Conservation (phyloP, 2,329 filamentous ascomycete species). For the Aspergillus fructus region DNA sequence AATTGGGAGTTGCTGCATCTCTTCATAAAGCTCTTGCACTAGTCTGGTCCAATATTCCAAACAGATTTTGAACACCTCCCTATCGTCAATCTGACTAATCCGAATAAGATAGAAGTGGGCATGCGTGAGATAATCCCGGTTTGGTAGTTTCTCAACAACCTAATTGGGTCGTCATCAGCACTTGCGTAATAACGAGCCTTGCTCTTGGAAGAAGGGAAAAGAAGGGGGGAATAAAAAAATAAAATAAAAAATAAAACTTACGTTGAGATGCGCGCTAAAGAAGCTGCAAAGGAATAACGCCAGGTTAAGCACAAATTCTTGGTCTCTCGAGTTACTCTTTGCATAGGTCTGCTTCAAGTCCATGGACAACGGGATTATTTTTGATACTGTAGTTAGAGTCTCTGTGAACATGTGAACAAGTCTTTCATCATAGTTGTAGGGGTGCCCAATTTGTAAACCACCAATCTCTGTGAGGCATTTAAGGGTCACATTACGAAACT, state of each 20-base stretch:
- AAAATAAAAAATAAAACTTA: slow-evolving; percentile 38
- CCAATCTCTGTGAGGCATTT: slow-evolving; percentile 98
- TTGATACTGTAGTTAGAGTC: slow-evolving; percentile 86
- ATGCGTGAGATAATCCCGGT: slow-evolving; percentile 90
- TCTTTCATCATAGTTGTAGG: slow-evolving; percentile 86
- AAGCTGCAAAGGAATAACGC: slow-evolving; percentile 96
- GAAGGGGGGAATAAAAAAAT: no score
- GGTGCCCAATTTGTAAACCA: slow-evolving; percentile 76
- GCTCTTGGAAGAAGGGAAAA: background rate
- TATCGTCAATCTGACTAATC: slow-evolving; percentile 97
- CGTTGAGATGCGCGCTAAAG: slow-evolving; percentile 87
- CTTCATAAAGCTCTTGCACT: slow-evolving; percentile 95
- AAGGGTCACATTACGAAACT: slow-evolving; percentile 94
- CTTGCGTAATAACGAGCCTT: background rate
- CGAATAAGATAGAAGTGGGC: slow-evolving; percentile 97
- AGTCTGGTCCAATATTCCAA: slow-evolving; percentile 99
- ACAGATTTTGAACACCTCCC: slow-evolving; percentile 99
- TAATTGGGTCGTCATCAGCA: slow-evolving; percentile 32
- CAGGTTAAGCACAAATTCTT: slow-evolving; percentile 96
- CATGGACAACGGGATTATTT: slow-evolving; percentile 85
- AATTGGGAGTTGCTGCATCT: slow-evolving; percentile 95
- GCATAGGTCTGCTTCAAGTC: slow-evolving; percentile 91
- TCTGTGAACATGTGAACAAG: slow-evolving; percentile 98
- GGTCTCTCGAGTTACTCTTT: slow-evolving; percentile 85
- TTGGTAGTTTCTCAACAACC: slow-evolving; percentile 94